These are phyloP conservation scores for Phytophthora pinifolia DNA, from an alignment of 352 stramenopile species.

Conservation along the genomic window DNA sequence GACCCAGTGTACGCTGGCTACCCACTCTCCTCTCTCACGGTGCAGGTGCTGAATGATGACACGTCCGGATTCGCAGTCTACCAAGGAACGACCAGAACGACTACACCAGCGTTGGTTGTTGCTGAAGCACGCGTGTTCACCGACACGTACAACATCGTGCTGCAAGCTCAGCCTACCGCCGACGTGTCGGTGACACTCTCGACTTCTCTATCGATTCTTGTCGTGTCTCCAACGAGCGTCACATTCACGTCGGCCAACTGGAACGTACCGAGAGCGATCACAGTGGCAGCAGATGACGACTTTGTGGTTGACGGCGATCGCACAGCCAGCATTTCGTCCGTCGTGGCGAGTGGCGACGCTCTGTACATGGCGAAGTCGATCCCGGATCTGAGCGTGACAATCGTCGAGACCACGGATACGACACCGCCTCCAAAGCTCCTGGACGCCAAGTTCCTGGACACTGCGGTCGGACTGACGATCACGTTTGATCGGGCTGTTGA, in stretches of 20 bases:
- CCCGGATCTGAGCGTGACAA: conserved; percentile 37
- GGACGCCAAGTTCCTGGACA: conserved; percentile 54
- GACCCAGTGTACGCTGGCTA: conserved; percentile 41
- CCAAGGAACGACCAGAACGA: conserved; percentile 36
- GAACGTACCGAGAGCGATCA: conserved; percentile 47
- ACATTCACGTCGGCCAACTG: conserved; percentile 46
- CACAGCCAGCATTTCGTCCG: conserved; percentile 30
- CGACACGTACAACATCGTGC: conserved; percentile 47
- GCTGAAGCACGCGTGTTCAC: conserved; percentile 50
- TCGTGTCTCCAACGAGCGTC: conserved; percentile 36
- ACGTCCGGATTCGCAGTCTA: conserved; percentile 44
- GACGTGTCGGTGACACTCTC: conserved; percentile 36
- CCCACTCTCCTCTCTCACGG: conserved; percentile 18
- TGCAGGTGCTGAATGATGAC: conserved; percentile 62
- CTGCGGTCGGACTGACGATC: conserved; percentile 40
- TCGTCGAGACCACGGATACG: conserved; percentile 62
- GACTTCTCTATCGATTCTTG: conserved; percentile 39
- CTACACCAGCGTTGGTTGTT: conserved; percentile 40
- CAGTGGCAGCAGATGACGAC: conserved; percentile 52
- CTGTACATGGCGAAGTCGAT: conserved; percentile 37
- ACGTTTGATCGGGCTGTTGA: conserved; percentile 55
- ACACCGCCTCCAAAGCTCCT: conserved; percentile 57
- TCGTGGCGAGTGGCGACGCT: conserved; percentile 28
- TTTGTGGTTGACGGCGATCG: conserved; percentile 46
- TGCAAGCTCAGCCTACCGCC: conserved; percentile 45